These are phyloP conservation scores for Phaeotremella fagi DNA, from an alignment of 768 basidiomycete genomes.

Conservation along the genomic window DNA sequence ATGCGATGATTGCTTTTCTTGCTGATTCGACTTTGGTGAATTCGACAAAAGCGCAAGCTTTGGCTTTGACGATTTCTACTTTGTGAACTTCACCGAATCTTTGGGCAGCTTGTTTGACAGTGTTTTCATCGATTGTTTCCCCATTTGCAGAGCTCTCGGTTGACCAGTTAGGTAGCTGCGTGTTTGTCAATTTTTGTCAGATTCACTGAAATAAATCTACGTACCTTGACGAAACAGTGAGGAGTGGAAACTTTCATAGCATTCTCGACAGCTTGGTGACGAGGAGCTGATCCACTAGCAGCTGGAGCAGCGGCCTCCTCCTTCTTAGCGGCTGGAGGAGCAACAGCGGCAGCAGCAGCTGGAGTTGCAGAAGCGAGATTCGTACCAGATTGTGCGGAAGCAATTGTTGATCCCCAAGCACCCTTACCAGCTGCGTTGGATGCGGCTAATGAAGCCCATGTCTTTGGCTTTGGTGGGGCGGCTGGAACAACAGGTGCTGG, in stretches of 20 bases:
- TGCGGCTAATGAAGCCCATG: slow-evolving; percentile 90
- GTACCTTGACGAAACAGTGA: slow-evolving; percentile 82
- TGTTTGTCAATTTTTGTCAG: not conserved
- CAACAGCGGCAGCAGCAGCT: slow-evolving; percentile 15
- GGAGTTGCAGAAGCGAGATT: slow-evolving; percentile 24
- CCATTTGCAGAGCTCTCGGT: slow-evolving; percentile 23
- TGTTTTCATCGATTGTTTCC: slow-evolving; percentile 35
- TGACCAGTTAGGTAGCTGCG: slow-evolving; percentile 49
- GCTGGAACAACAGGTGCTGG: slow-evolving; percentile 52
- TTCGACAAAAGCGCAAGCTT: slow-evolving; percentile 93
- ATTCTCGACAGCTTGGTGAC: slow-evolving; percentile 50
- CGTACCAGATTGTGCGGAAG: slow-evolving; percentile 60
- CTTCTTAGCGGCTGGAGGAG: slow-evolving; percentile 9
- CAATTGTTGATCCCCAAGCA: slow-evolving; percentile 73
- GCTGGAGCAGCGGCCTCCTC: slow-evolving; percentile 17
- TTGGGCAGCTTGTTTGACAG: slow-evolving; percentile 27
- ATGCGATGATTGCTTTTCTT: slow-evolving; percentile 74
- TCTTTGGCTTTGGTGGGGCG: slow-evolving; percentile 58
- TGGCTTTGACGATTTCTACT: slow-evolving; percentile 76
- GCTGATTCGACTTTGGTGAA: slow-evolving; percentile 73
- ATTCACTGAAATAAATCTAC: not conserved
- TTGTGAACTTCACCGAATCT: slow-evolving; percentile 61
- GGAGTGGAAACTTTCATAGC: slow-evolving; percentile 63
- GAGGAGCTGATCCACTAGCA: slow-evolving; percentile 7
- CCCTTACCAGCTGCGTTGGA: slow-evolving; percentile 59